phyloP scores from a whole-genome alignment of 2,329 filamentous ascomycete species.

The Lasiodiplodia theobromae region DNA sequence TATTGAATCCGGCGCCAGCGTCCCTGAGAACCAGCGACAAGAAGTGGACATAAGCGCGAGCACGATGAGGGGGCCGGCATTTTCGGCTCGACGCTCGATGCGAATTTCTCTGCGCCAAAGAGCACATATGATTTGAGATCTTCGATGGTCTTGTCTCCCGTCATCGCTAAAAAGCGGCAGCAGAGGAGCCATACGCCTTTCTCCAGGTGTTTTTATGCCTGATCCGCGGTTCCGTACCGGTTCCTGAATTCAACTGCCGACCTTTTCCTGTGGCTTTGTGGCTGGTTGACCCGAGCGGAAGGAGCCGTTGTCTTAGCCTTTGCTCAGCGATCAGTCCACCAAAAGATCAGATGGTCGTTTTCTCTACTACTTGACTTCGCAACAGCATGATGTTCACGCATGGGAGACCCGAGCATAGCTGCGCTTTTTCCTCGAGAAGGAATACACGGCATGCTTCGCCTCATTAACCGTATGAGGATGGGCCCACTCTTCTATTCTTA shows the following conservation, averaged over 20 bases:
- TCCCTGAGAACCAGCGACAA: neutral
- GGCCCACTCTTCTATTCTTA: neutral
- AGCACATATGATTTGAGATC: neutral
- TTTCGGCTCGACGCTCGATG: no score
- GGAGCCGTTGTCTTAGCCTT: neutral
- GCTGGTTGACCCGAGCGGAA: conserved; percentile 1
- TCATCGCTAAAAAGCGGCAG: neutral
- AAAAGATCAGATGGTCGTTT: neutral
- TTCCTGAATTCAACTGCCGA: neutral
- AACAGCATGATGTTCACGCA: neutral
- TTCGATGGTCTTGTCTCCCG: neutral
- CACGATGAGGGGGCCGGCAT: neutral
- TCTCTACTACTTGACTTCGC: neutral
- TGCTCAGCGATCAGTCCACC: neutral
- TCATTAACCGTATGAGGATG: neutral
- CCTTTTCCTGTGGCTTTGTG: conserved; percentile 4
- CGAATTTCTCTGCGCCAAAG: no score
- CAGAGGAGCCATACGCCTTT: neutral
- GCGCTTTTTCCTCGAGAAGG: neutral
- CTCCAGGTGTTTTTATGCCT: neutral
- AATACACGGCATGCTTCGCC: neutral
- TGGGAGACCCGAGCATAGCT: neutral
- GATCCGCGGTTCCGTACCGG: neutral
- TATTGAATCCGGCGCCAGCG: neutral
- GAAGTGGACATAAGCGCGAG: neutral